These are phyloP conservation scores for Irpex rosettiformis DNA, from an alignment of 1,284 basidiomycete species.

Conservation along the genomic window DNA sequence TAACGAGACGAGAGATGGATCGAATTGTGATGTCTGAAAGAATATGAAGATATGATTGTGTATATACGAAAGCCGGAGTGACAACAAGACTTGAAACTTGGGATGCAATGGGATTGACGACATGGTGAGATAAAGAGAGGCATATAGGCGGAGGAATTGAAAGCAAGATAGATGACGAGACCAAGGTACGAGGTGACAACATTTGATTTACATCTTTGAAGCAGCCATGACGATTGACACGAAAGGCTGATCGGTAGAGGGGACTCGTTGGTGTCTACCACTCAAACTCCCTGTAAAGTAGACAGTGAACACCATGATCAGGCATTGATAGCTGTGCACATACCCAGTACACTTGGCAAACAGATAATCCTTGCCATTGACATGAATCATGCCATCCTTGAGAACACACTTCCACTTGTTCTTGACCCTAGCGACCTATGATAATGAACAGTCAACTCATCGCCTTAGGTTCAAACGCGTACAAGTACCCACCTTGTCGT, in stretches of 20 bases:
- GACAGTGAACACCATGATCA: not conserved
- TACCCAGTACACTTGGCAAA: slow-evolving; percentile 95
- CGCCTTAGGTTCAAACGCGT: not conserved
- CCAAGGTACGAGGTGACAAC: not conserved
- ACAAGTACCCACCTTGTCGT: slow-evolving; percentile 80
- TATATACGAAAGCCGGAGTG: not conserved
- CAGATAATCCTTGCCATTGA: slow-evolving; percentile 96
- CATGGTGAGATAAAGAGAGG: not conserved
- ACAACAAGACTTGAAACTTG: no score
- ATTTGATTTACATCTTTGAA: not conserved
- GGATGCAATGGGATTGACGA: no score
- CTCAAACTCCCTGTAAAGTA: slow-evolving; percentile 33
- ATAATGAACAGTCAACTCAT: no score
- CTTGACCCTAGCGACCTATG: slow-evolving; percentile 92
- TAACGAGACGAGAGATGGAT: not conserved
- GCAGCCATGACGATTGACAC: not conserved
- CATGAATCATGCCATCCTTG: slow-evolving; percentile 97
- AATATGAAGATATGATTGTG: not conserved
- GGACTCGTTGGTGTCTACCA: slow-evolving; percentile 25
- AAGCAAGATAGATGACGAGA: not conserved
- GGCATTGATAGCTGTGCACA: slow-evolving; percentile 22
- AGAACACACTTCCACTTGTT: slow-evolving; percentile 99
- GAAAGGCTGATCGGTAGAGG: not conserved
- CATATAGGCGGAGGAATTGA: not conserved
- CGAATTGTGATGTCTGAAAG: not conserved